Percentiles rank a stretch among this genome's conserved stretches.
Conservation (phyloP, 2,329 filamentous ascomycete species). For the Hymenoscyphus albidus region DNA sequence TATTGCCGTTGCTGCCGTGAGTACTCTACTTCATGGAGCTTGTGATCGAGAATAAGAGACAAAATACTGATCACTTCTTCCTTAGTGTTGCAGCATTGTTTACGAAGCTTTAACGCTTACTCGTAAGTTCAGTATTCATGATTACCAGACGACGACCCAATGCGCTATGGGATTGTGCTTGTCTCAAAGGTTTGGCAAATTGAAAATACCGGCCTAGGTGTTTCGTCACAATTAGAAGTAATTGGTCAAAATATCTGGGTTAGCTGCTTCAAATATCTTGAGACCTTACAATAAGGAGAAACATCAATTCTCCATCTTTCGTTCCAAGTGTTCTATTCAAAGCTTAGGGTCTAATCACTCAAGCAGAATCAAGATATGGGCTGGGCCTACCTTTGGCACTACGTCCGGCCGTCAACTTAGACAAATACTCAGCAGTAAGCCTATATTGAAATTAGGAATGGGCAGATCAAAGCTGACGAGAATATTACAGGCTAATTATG, state of each 20-base stretch:
- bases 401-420: neutral
- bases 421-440: conserved; percentile 6
- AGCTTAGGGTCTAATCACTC: neutral
- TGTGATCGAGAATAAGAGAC: neutral
- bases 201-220: too few species aligned
- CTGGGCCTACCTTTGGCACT: neutral
- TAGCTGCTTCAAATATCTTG: neutral
- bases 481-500: conserved; percentile 11
- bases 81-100: neutral
- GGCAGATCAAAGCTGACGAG: neutral
- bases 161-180: too few species aligned
- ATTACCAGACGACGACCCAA: neutral
- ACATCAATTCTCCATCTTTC: too few species aligned
- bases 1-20: conserved; percentile 37
- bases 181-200: too few species aligned
- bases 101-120: conserved; percentile 2
- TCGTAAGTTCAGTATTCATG: neutral
- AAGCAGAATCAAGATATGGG: conserved; percentile 6
- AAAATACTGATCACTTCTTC: neutral
- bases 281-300: too few species aligned
- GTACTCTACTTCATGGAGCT: conserved; percentile 45
- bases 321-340: too few species aligned
- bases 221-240: neutral
- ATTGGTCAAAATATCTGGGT: neutral
- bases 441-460: neutral